These are phyloP conservation scores for Penicillium verhagenii DNA, from an alignment of 495 filamentous ascomycete genomes.

Conservation along the genomic window DNA sequence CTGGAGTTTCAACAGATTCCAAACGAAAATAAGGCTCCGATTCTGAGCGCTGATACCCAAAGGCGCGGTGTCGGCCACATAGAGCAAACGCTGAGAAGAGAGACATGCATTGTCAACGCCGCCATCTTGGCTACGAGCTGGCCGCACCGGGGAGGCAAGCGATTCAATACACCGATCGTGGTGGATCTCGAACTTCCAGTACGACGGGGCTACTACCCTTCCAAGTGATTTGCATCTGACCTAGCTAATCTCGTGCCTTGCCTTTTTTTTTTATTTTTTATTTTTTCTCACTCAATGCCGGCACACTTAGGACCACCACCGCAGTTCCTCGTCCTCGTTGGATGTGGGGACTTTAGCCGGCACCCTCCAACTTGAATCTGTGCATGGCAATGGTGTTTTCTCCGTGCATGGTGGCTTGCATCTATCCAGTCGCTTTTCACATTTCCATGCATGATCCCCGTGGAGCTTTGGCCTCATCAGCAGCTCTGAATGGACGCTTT, in stretches of 20 bases:
- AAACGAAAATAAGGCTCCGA: not conserved
- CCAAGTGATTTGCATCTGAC: slow-evolving; percentile 6
- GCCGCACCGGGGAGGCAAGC: slow-evolving; percentile 58
- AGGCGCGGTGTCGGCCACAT: not conserved
- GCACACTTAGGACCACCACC: too few relatives aligned
- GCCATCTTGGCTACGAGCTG: slow-evolving; percentile 67
- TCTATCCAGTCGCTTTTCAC: slow-evolving; percentile 12
- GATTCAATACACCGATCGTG: slow-evolving; percentile 72
- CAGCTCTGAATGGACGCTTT: slow-evolving; percentile 17
- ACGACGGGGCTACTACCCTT: slow-evolving; percentile 8
- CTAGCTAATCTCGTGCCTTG: slow-evolving; percentile 10
- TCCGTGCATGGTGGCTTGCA: slow-evolving; percentile 22
- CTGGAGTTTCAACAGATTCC: not conserved
- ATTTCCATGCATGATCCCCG: slow-evolving; percentile 13
- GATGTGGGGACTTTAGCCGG: not conserved
- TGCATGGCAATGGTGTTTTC: slow-evolving; percentile 5
- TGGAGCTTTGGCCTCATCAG: slow-evolving; percentile 20
- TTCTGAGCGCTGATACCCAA: slow-evolving; percentile 5
- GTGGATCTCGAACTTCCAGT: slow-evolving; percentile 73
- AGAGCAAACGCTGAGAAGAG: slow-evolving; percentile 44
- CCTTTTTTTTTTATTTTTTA: not conserved
- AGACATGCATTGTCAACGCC: slow-evolving; percentile 78
- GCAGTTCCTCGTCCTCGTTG: not conserved
- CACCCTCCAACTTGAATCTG: not conserved
- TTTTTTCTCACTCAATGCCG: not conserved